Percentiles rank a stretch among this genome's conserved stretches.
Conservation (phyloP, 2,329 filamentous ascomycete species). For the Diaporthe longicolla region DNA sequence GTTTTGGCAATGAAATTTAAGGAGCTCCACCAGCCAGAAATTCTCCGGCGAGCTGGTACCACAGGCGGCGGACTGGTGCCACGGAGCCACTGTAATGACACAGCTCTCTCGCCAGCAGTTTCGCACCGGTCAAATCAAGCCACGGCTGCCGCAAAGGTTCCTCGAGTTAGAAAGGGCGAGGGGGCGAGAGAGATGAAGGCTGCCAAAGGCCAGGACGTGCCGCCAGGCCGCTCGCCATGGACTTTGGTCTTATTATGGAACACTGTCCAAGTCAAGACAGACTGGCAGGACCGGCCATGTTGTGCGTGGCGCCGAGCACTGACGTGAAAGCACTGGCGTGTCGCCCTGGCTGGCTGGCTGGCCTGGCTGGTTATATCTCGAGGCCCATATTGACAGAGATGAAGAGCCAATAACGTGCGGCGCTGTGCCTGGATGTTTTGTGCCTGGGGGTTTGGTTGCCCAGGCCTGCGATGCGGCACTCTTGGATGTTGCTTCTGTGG, state of each 20-base stretch:
- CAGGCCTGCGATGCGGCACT: neutral
- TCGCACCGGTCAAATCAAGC: slow-evolving; percentile 15
- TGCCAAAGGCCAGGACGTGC: neutral
- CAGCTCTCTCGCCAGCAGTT: neutral
- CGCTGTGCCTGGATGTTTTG: neutral
- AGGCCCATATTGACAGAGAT: slow-evolving; percentile 1
- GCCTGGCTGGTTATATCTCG: slow-evolving; percentile 12
- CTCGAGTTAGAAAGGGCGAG: slow-evolving; percentile 2
- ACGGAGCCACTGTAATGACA: slow-evolving; percentile 17
- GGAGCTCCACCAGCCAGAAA: slow-evolving; percentile 35
- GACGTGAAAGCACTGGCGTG: slow-evolving; percentile 21
- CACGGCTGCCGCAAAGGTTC: slow-evolving; percentile 19
- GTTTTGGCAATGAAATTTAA: slow-evolving; percentile 35
- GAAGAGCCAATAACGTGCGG: neutral
- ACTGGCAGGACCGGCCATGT: neutral
- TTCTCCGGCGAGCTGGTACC: slow-evolving; percentile 20
- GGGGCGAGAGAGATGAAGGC: neutral
- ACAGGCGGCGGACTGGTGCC: slow-evolving; percentile 9
- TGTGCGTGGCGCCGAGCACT: slow-evolving; percentile 27
- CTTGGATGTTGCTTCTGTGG: no score
- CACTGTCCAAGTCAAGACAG: neutral
- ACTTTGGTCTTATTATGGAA: neutral
- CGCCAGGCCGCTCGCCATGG: slow-evolving; percentile 4
- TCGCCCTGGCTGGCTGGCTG: neutral
- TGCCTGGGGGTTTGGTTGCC: slow-evolving; percentile 5